A percentile compares a stretch with the other conserved stretches of the same genome.
Conservation (phyloP, 2,329 filamentous ascomycete species). For the Arthrobotrys megalospora region DNA sequence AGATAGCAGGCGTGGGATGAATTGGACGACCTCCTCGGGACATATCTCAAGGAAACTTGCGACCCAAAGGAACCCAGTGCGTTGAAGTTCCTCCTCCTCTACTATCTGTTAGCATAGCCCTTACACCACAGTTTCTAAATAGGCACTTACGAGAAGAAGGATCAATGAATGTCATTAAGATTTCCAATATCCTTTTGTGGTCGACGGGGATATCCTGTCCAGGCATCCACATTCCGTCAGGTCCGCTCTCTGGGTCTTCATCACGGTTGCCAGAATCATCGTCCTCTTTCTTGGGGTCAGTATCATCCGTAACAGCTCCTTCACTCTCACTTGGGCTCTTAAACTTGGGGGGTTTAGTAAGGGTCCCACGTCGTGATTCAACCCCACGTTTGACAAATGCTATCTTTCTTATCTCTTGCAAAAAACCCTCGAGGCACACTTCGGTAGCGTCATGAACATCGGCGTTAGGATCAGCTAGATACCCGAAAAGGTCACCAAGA, state of each 20-base stretch:
- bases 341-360: constrained; percentile 78
- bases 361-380: constrained; percentile 81
- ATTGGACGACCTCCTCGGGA: constrained; percentile 93
- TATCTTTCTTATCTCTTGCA: constrained; percentile 94
- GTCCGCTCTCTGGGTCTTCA: constrained; percentile 75
- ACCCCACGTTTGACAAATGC: constrained; percentile 92
- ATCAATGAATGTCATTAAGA: constrained; percentile 89
- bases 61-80: constrained; percentile 94
- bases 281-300: constrained; percentile 69
- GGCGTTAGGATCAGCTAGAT: constrained; percentile 88
- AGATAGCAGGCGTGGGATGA: constrained; percentile 91
- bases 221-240: constrained; percentile 95
- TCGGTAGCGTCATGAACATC: constrained; percentile 97
- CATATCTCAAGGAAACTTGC: constrained; percentile 97
- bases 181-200: constrained; percentile 90
- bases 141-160: constrained; percentile 76
- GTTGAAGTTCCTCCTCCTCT: constrained; percentile 87
- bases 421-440: constrained; percentile 86
- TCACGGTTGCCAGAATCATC: constrained; percentile 71
- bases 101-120: constrained; percentile 50
- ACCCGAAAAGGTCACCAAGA: constrained; percentile 88
- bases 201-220: constrained; percentile 97
- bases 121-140: constrained; percentile 49
- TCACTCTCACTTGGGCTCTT: constrained; percentile 79
- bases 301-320: constrained; percentile 71